These are phyloP conservation scores for Physaria fendleri DNA, from an alignment of 345 rosid genomes.

Conservation along the genomic window DNA sequence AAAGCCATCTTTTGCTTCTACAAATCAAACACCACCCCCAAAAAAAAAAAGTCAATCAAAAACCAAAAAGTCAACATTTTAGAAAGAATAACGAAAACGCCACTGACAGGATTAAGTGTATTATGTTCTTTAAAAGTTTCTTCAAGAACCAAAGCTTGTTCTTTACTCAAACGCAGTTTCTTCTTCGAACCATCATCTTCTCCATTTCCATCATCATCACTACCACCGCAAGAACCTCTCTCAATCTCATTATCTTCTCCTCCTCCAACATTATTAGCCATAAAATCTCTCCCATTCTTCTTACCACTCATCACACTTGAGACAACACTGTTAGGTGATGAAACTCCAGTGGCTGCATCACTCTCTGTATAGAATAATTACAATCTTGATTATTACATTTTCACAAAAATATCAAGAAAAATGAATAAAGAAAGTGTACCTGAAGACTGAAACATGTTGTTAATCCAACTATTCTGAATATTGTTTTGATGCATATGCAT, in stretches of 20 bases:
- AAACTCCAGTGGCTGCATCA: constrained; percentile 44
- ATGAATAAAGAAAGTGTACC: constrained; percentile 28
- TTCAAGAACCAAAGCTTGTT: constrained; percentile 75
- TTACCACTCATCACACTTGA: constrained; percentile 75
- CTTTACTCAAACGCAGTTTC: constrained; percentile 75
- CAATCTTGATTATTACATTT: background rate
- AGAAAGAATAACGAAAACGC: too few species aligned
- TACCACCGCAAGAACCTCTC: constrained; percentile 52
- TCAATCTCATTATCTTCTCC: constrained; percentile 57
- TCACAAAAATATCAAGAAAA: background rate
- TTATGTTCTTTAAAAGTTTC: constrained; percentile 87
- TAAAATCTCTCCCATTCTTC: constrained; percentile 53
- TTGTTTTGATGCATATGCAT: constrained; percentile 31
- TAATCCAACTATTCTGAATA: constrained; percentile 37
- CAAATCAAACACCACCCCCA: background rate
- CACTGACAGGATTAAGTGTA: constrained; percentile 90
- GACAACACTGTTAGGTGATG: constrained; percentile 82
- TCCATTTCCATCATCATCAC: constrained; percentile 71
- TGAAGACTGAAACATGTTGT: constrained; percentile 46
- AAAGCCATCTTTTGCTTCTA: constrained; percentile 79
- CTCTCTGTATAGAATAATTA: too few species aligned
- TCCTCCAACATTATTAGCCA: constrained; percentile 33
- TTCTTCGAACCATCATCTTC: constrained; percentile 75
- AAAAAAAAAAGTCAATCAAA: background rate
- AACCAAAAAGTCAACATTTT: background rate